Percentiles rank a stretch among this genome's conserved stretches.
These are phyloP conservation scores for Lavandula angustifolia DNA, from an alignment of 257 asterid genomes.

Conservation along the genomic window DNA sequence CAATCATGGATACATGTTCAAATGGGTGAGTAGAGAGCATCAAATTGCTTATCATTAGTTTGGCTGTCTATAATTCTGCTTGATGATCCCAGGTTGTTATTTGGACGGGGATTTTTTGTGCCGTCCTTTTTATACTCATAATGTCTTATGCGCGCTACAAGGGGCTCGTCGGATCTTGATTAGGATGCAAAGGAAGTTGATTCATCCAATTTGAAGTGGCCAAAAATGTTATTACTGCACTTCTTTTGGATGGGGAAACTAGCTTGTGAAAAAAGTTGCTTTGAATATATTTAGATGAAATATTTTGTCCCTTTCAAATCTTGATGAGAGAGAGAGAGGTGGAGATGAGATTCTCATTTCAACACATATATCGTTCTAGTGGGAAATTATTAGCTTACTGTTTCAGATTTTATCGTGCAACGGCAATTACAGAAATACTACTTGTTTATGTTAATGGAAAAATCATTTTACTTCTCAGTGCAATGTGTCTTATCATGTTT, in stretches of 20 bases:
- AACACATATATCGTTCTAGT: no score
- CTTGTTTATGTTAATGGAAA: no score
- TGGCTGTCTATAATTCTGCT: not conserved
- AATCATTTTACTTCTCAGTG: no score
- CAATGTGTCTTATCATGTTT: no score
- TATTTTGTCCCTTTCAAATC: not conserved
- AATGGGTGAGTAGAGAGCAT: constrained; percentile 61
- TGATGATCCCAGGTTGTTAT: constrained; percentile 52
- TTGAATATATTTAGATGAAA: constrained; percentile 8
- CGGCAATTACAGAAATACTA: no score
- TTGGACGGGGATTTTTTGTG: constrained; percentile 35
- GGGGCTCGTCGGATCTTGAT: constrained; percentile 79
- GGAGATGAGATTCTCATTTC: no score
- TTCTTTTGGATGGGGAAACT: not conserved
- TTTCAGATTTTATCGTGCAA: no score
- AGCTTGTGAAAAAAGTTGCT: not conserved
- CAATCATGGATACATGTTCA: constrained; percentile 61
- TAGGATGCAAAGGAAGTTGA: not conserved
- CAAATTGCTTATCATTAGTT: not conserved
- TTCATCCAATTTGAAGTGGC: not conserved
- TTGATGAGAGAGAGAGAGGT: constrained; percentile 10
- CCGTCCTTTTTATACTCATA: constrained; percentile 46
- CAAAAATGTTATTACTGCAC: not conserved
- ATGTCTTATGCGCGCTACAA: constrained; percentile 68
- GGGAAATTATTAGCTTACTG: no score